Base-by-base conservation (phyloP, 2,329 filamentous ascomycete genomes). In the Lasiodiplodia theobromae region DNA sequence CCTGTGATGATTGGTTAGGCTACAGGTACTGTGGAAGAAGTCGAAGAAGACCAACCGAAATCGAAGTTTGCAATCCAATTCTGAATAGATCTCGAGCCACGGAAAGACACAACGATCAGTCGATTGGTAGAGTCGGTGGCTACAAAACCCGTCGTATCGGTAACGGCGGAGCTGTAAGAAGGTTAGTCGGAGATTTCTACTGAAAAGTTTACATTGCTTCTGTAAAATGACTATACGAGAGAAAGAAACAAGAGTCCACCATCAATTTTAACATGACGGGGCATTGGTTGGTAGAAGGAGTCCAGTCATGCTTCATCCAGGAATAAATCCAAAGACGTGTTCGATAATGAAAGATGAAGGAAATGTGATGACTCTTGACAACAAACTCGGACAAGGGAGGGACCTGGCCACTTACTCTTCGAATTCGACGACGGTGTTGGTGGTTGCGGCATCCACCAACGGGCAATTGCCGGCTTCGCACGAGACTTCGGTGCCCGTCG, bases 51-150 rank as follows among this genome's bases (percentile, higher is more conserved):
- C 54, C 73, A 80, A 38, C 54, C 63, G 72, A 87, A 84, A 56
- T 80, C 71, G 60, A 86, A 69, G 73, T 91, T 85, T 66, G 86
- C 82, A 72, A 91, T 81, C 84, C 84, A 91, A 82, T 91, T 91
- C 65, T 84, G 83, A 69, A 89, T 72, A 51, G 86, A 87, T 69
- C 78, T 77, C 64, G 85, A 87, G 71, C 90, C 90, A 49, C 88
- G 86, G 78, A 89, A 83, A 28, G 87, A 83, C 47, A 90, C 76
- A 54, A 91, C 86, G 69, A 92, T 88, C 68, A 86, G 80, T 67
- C 77, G 68, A 71, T 84, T 83, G 21, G 83, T 83, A 6, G 74
- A 72, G 72, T 85, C 84, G 25, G 76, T 76, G 7, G 82, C 83
- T 0, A 85, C 74, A 74, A 82, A 85, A 21, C 84, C 84, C 0